Evolutionary conservation across 192 early-diverging fungal genomes (phyloP).

Genomic region (Umbelopsis sp.): DNA sequence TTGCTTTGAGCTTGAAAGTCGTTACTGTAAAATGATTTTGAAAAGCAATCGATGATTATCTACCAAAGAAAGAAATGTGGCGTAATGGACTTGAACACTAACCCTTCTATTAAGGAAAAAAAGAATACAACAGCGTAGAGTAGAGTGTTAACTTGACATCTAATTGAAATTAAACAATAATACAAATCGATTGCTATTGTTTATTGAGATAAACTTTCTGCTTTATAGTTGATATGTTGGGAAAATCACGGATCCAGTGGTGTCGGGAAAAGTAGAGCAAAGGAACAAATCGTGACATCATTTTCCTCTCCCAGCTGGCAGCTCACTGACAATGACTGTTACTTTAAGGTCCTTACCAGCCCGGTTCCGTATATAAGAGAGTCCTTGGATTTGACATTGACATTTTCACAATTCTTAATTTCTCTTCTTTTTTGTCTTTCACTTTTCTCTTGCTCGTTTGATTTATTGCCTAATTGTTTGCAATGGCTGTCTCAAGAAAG

Average conservation of each 20-base stretch:
- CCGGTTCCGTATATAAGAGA: not conserved
- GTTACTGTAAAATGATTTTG: too few relatives aligned
- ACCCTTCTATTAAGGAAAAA: too few relatives aligned
- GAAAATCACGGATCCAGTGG: not conserved
- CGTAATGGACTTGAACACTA: too few relatives aligned
- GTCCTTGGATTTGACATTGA: not conserved
- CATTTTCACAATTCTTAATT: not conserved
- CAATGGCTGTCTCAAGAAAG: constrained; percentile 13
- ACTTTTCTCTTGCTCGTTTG: not conserved
- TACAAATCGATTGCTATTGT: not conserved
- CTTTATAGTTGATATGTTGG: not conserved
- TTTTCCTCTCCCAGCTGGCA: not conserved
- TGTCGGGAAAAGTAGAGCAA: not conserved
- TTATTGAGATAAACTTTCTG: not conserved
- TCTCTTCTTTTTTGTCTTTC: not conserved
- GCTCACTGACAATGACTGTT: not conserved
- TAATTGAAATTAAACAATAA: too few relatives aligned
- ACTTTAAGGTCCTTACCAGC: not conserved
- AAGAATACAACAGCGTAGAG: too few relatives aligned
- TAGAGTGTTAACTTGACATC: too few relatives aligned
- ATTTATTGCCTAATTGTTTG: not conserved
- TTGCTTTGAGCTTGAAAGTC: too few relatives aligned
- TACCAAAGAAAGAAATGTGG: too few relatives aligned
- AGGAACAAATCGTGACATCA: not conserved
- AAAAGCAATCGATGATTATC: too few relatives aligned